phyloP scores from a whole-genome alignment of 2,329 filamentous ascomycete genomes.

The Penicillium sp. region DNA sequence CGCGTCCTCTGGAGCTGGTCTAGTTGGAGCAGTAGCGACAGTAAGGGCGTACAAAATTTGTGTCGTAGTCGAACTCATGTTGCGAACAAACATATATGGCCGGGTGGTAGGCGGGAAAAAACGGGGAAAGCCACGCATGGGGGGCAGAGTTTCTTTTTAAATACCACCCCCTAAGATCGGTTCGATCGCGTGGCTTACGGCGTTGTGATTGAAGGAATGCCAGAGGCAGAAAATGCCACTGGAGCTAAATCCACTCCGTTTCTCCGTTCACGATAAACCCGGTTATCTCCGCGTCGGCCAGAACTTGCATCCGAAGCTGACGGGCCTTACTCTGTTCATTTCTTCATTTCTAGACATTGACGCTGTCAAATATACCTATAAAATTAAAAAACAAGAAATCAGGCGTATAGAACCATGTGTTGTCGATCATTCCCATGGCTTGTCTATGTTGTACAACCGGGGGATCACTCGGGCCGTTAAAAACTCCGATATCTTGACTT shows the following conservation, averaged over 20 bases:
- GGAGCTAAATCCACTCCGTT: background rate
- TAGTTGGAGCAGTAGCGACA: slow-evolving; percentile 35
- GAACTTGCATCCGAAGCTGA: slow-evolving; percentile 1
- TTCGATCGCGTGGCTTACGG: slow-evolving; percentile 1
- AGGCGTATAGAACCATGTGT: background rate
- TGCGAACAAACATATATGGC: slow-evolving; percentile 24
- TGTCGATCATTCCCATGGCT: slow-evolving; percentile 1
- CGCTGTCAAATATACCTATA: no score
- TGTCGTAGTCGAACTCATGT: slow-evolving; percentile 37
- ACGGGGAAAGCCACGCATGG: slow-evolving; percentile 24
- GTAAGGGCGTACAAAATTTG: slow-evolving; percentile 44
- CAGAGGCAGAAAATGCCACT: slow-evolving; percentile 6
- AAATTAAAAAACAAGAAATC: background rate
- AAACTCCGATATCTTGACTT: slow-evolving; percentile 29
- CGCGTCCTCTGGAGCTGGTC: slow-evolving; percentile 40
- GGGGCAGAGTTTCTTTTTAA: background rate
- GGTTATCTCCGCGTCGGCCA: slow-evolving; percentile 25
- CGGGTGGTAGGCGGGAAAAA: slow-evolving; percentile 19
- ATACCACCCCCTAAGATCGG: slow-evolving; percentile 1
- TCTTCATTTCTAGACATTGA: background rate
- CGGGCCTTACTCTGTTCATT: background rate
- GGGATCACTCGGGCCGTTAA: slow-evolving; percentile 28
- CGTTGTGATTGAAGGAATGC: slow-evolving; percentile 11
- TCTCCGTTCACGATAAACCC: slow-evolving; percentile 1
- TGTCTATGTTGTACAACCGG: slow-evolving; percentile 1